Evolutionary conservation across 257 asterid genomes (phyloP), one percentile per base, ranked within the genome.

Genomic region (Primulina tabacum): DNA sequence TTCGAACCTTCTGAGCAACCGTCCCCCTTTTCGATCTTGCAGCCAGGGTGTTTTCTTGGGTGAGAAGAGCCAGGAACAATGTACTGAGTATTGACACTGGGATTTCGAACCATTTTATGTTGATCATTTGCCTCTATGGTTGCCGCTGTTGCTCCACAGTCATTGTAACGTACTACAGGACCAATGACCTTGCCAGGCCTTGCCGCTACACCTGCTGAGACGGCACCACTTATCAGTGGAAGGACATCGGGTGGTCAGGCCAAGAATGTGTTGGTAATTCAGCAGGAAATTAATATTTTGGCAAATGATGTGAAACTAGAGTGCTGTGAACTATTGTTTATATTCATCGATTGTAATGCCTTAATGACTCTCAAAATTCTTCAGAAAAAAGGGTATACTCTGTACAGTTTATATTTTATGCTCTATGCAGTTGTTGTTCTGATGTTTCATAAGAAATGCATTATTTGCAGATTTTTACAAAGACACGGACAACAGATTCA

Each of bases 141-240:
- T 0, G 79, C 80, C n/a, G 83, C 82, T 60, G 92, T 83, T 73
- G 85, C 83, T 28, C 84, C 94, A 69, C 84, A 71, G 63, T 75
- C 78, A 76, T 75, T 85, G 80, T 88, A 87, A 64, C 86, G 90
- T 73, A 85, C 30, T 17, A 80, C 82, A 16, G 96, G 81, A 64
- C 95, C 90, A 21, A 77, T 73, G 40, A 83, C 89, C 70, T 88
- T 90, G 65, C 97, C 97, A 0, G 97, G 97, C 74, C 97, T 78
- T 69, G 96, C 87, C 74, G 81, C 86, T 68, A 81, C 85, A 62
- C 90, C 90, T 30, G 87, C 89, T 83, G 85, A 64, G 35, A 78
- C 72, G 43, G 34, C 8, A 21, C n/a, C 62, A n/a, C 67, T 62
- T 9, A 53, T 62, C 40, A 74, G 80, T 37, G 29, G 7, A 63